Evolutionary conservation across 1,284 basidiomycete species (phyloP).

Genomic region (Melampsora abietis-canadensis): DNA sequence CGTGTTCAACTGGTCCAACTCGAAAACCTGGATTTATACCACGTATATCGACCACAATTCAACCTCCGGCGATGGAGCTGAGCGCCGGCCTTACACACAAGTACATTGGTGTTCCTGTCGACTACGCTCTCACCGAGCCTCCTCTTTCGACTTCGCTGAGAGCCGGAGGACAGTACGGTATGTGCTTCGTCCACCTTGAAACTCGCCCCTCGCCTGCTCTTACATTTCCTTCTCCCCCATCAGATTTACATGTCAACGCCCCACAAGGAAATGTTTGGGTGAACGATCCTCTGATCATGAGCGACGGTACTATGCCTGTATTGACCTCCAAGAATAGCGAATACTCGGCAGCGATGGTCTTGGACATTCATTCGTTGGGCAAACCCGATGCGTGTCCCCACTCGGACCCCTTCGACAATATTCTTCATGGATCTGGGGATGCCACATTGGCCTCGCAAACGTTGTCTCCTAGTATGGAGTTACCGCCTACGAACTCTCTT

Average conservation of each 20-base stretch:
- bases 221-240: background rate
- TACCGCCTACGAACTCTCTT: too few species aligned
- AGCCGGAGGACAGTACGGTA: too few species aligned
- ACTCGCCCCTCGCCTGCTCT: background rate
- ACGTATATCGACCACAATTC: slow-evolving; percentile 21
- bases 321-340: background rate
- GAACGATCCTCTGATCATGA: slow-evolving; percentile 22
- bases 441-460: too few species aligned
- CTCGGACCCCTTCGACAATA: background rate
- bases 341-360: slow-evolving; percentile 10
- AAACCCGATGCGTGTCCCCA: background rate
- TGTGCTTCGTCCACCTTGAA: too few species aligned
- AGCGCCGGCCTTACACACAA: slow-evolving; percentile 15
- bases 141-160: background rate
- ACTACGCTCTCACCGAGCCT: background rate
- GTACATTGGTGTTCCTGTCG: background rate
- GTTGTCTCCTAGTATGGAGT: too few species aligned
- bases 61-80: slow-evolving; percentile 19
- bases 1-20: background rate
- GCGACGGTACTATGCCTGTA: slow-evolving; percentile 10
- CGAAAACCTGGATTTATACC: slow-evolving; percentile 19
- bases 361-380: slow-evolving; percentile 4
- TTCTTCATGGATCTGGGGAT: too few species aligned
- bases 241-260: slow-evolving; percentile 18
- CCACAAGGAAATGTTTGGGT: slow-evolving; percentile 29